Conservation (phyloP, 1,139 yeast genomes). For the Casaregolazyma suthepensis region DNA sequence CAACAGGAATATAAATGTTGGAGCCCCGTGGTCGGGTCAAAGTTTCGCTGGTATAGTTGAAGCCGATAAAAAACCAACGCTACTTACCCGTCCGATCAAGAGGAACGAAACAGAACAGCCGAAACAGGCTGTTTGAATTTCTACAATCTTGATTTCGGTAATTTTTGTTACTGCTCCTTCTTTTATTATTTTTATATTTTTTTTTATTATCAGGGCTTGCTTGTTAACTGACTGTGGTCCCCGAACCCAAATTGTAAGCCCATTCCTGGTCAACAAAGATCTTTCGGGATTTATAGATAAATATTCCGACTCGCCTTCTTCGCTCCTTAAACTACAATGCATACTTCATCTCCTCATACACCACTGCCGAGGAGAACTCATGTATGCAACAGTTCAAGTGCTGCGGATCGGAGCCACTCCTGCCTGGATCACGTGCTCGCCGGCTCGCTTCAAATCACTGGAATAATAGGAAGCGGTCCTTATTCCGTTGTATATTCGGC, state of each 20-base stretch:
- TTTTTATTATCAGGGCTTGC: neutral
- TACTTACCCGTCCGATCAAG: neutral
- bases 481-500: conserved; percentile 80
- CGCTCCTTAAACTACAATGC: neutral
- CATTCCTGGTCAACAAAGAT: neutral
- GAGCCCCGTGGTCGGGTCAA: neutral
- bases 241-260: neutral
- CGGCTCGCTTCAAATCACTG: conserved; percentile 17
- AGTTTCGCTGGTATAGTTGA: neutral
- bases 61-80: neutral
- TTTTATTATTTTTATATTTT: too few relatives aligned
- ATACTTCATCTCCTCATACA: conserved; percentile 1
- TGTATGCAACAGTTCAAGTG: neutral
- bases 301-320: neutral
- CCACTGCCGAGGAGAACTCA: conserved; percentile 5
- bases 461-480: conserved; percentile 66
- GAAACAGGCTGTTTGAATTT: neutral
- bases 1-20: neutral
- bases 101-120: neutral
- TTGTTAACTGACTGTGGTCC: neutral
- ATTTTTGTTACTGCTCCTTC: neutral
- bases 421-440: conserved; percentile 10
- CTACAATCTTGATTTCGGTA: neutral
- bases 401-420: neutral
- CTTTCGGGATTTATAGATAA: neutral